Conservation (phyloP, 306 rosid genomes). For the Trifolium dubium region DNA sequence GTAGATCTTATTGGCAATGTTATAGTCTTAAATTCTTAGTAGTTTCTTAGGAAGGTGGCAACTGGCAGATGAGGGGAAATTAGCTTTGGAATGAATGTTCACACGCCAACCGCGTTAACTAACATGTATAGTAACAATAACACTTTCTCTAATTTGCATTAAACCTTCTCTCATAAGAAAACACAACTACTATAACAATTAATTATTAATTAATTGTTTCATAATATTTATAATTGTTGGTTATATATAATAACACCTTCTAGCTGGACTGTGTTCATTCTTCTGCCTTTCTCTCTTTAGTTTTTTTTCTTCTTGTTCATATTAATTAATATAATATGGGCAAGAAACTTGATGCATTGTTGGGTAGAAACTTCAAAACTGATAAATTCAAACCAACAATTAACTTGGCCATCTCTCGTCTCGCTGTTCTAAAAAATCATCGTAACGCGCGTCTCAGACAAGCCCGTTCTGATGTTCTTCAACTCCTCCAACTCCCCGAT, state of each 20-base stretch:
- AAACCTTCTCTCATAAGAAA: conserved; percentile 12
- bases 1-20: too few species aligned
- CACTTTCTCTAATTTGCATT: background rate
- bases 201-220: background rate
- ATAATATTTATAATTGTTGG: background rate
- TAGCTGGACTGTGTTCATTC: background rate
- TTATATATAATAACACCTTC: background rate
- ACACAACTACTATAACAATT: background rate
- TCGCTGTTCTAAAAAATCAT: conserved; percentile 69
- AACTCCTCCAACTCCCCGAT: conserved; percentile 73
- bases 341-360: conserved; percentile 69
- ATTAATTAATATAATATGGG: conserved; percentile 52
- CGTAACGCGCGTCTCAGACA: conserved; percentile 60
- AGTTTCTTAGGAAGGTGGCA: conserved; percentile 23
- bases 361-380: conserved; percentile 67
- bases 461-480: conserved; percentile 70
- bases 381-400: conserved; percentile 62
- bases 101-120: conserved; percentile 14
- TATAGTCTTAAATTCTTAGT: background rate
- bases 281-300: background rate
- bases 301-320: background rate
- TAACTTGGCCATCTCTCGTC: conserved; percentile 75
- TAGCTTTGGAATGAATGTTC: background rate
- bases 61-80: background rate
- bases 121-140: background rate